Conservation (phyloP, 1,139 yeast species). For the Geotrichum citri-aurantii region DNA sequence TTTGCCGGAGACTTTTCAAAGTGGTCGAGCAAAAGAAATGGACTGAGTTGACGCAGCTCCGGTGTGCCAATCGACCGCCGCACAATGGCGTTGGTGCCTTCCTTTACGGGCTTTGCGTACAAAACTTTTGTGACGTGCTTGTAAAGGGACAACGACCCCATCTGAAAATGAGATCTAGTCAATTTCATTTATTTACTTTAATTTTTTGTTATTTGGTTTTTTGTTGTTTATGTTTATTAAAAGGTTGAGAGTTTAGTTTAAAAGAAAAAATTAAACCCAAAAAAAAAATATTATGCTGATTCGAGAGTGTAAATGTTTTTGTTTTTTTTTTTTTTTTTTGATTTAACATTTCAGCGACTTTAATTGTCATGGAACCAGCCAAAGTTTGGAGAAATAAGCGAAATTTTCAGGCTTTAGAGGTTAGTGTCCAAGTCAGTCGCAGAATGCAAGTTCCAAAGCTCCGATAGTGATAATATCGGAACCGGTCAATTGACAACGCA, state of each 20-base stretch:
- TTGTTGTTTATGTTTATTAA: not conserved
- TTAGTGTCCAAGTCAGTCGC: no score
- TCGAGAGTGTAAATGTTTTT: no score
- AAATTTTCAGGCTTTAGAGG: no score
- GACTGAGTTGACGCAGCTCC: conserved; percentile 61
- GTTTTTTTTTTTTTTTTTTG: no score
- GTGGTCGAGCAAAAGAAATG: conserved; percentile 75
- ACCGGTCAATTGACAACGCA: not conserved
- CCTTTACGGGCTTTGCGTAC: conserved; percentile 64
- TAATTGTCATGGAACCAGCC: no score
- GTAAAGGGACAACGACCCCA: not conserved
- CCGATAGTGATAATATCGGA: not conserved
- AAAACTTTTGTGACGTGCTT: conserved; percentile 56
- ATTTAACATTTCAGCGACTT: no score
- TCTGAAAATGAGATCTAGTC: not conserved
- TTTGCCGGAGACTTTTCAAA: conserved; percentile 44
- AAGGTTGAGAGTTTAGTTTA: no score
- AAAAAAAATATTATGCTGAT: no score
- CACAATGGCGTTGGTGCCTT: conserved; percentile 81
- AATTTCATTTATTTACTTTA: no score
- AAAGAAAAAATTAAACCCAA: no score
- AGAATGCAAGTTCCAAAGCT: not conserved
- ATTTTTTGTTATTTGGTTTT: not conserved
- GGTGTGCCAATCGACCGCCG: conserved; percentile 69
- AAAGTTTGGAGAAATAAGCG: no score